Percentiles rank a stretch among this genome's conserved stretches.
Conservation (phyloP, 371 early-diverging fungal species). For the Mortierella polycephala region DNA sequence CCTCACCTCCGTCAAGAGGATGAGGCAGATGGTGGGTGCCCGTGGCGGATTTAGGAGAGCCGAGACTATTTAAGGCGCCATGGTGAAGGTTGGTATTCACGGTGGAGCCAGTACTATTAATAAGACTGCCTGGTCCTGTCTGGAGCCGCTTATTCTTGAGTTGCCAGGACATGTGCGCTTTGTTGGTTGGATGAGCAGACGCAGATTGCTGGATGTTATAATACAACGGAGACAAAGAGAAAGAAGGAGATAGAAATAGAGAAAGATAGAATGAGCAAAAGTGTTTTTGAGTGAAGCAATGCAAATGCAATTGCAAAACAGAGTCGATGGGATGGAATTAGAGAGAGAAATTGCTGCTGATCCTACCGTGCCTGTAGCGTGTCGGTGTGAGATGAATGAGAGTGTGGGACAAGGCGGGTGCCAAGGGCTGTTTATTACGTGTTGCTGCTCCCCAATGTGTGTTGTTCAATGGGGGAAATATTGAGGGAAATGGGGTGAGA, state of each 20-base stretch:
- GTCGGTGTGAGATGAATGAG: slow-evolving; percentile 4
- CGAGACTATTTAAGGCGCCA: neutral
- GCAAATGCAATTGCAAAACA: neutral
- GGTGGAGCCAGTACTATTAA: neutral
- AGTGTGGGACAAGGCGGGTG: neutral
- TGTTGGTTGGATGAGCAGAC: neutral
- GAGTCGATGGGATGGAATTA: neutral
- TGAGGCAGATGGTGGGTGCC: slow-evolving; percentile 5
- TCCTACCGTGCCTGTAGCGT: neutral
- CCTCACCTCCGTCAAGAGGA: slow-evolving; percentile 37
- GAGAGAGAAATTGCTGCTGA: neutral
- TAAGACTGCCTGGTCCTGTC: slow-evolving; percentile 14
- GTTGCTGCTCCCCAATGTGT: too few relatives aligned
- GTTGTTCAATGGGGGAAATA: too few relatives aligned
- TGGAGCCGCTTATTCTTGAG: slow-evolving; percentile 50
- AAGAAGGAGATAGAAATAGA: slow-evolving; percentile 2
- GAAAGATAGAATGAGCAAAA: slow-evolving; percentile 7
- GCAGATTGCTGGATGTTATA: slow-evolving; percentile 1
- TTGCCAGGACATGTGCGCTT: slow-evolving; percentile 47
- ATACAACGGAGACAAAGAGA: neutral
- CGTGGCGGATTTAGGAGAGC: neutral
- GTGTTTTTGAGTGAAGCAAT: neutral
- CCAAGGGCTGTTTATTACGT: too few relatives aligned
- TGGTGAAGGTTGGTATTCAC: neutral
- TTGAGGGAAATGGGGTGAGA: neutral